Percentiles rank a stretch among this genome's conserved stretches.
These are phyloP conservation scores for Bryopsis sp. DNA, from an alignment of 139 green algal species.

Conservation along the genomic window DNA sequence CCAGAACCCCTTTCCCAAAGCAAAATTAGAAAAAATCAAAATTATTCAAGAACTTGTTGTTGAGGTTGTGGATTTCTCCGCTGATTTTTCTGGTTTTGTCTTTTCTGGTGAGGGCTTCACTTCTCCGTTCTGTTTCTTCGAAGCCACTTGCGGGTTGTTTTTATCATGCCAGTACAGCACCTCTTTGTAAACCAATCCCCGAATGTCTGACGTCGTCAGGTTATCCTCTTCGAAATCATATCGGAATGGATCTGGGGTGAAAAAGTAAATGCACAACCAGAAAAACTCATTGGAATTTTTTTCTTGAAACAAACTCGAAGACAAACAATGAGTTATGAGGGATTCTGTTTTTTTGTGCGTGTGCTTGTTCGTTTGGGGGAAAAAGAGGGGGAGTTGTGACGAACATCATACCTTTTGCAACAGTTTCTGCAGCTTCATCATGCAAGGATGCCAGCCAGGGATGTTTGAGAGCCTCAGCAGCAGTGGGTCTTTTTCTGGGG, in stretches of 20 bases:
- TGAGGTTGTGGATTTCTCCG: too few relatives aligned
- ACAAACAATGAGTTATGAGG: conserved; percentile 6
- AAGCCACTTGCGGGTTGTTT: too few relatives aligned
- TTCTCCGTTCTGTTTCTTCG: too few relatives aligned
- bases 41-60: too few relatives aligned
- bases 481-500: conserved; percentile 71
- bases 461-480: conserved; percentile 76
- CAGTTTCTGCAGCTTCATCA: conserved; percentile 62
- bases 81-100: too few relatives aligned
- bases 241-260: conserved; percentile 39
- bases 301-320: conserved; percentile 3
- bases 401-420: conserved; percentile 32
- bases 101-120: too few relatives aligned
- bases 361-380: background rate
- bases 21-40: too few relatives aligned
- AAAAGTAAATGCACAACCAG: background rate
- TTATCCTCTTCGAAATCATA: conserved; percentile 87
- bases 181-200: conserved; percentile 43
- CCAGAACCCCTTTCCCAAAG: too few relatives aligned
- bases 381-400: background rate
- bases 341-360: background rate
- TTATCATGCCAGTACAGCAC: background rate
- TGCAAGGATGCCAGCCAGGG: conserved; percentile 81
- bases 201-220: conserved; percentile 59
- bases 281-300: background rate